Conservation (phyloP, 2,329 filamentous ascomycete genomes). For the Aschersonia sp. region DNA sequence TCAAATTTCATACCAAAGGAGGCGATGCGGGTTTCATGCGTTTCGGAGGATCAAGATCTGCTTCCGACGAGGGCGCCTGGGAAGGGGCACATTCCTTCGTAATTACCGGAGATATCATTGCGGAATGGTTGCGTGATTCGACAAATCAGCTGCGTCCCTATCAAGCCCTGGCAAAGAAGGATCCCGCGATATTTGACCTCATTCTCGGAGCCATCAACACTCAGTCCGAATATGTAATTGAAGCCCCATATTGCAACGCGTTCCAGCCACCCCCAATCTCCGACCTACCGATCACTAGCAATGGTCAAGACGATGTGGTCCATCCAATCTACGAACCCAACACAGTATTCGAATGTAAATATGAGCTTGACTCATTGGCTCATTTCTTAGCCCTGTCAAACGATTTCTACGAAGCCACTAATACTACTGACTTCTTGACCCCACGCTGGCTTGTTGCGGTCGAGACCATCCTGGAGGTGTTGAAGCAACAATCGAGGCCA, state of each 20-base stretch:
- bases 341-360: slow-evolving; percentile 95
- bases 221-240: slow-evolving; percentile 86
- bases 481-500: slow-evolving; percentile 64
- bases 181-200: slow-evolving; percentile 61
- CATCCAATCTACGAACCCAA: slow-evolving; percentile 76
- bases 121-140: slow-evolving; percentile 83
- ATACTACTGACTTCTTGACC: slow-evolving; percentile 65
- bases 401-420: slow-evolving; percentile 71
- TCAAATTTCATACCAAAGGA: slow-evolving; percentile 70
- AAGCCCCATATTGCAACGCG: slow-evolving; percentile 93
- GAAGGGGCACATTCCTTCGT: slow-evolving; percentile 81
- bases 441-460: slow-evolving; percentile 67
- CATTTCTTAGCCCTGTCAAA: slow-evolving; percentile 80
- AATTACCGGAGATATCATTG: slow-evolving; percentile 85
- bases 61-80: slow-evolving; percentile 50
- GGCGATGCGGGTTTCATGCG: slow-evolving; percentile 23
- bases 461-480: slow-evolving; percentile 55
- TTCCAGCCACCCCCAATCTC: slow-evolving; percentile 90
- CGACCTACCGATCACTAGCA: slow-evolving; percentile 54
- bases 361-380: slow-evolving; percentile 90
- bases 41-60: slow-evolving; percentile 14
- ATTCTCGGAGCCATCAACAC: slow-evolving; percentile 93
- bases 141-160: slow-evolving; percentile 91
- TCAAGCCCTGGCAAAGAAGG: slow-evolving; percentile 69
- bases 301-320: slow-evolving; percentile 71